These are phyloP conservation scores for Curvularia sp. DNA, from an alignment of 2,329 filamentous ascomycete genomes.

Conservation along the genomic window DNA sequence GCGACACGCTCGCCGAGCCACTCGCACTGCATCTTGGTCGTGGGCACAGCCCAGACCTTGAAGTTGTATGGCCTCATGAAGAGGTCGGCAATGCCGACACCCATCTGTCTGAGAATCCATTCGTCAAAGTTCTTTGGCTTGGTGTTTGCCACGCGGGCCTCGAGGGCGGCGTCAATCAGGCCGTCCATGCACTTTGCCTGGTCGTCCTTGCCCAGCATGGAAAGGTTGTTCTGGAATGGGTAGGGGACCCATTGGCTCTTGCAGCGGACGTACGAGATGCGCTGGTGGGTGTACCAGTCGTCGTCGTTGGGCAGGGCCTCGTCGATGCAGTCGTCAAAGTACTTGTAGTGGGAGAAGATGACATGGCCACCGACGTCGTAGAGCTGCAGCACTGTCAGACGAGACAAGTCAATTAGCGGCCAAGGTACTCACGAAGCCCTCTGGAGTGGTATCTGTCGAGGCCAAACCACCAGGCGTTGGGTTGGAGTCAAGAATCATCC, in stretches of 20 bases:
- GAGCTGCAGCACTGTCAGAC: conserved; percentile 61
- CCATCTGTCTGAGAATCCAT: conserved; percentile 95
- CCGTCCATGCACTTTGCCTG: conserved; percentile 94
- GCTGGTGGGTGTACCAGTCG: conserved; percentile 98
- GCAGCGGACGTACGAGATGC: conserved; percentile 98
- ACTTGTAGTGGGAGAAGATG: conserved; percentile 99
- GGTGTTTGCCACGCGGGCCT: conserved; percentile 82
- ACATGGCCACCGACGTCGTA: conserved; percentile 99
- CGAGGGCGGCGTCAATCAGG: conserved; percentile 91
- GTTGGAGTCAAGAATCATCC: conserved; percentile 93
- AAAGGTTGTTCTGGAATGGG: conserved; percentile 99
- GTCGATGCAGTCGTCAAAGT: conserved; percentile 98
- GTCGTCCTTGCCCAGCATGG: conserved; percentile 95
- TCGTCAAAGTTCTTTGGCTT: conserved; percentile 98
- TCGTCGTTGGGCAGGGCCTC: conserved; percentile 92
- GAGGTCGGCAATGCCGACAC: conserved; percentile 85
- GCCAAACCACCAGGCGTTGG: conserved; percentile 94
- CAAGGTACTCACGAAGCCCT: conserved; percentile 84
- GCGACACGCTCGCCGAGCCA: conserved; percentile 99
- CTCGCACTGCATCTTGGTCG: conserved; percentile 98
- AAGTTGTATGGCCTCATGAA: conserved; percentile 99
- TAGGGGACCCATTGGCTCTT: conserved; percentile 97
- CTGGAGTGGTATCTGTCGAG: conserved; percentile 90
- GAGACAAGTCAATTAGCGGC: conserved; percentile 13
- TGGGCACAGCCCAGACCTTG: conserved; percentile 99